A percentile compares a stretch with the other conserved stretches of the same genome.
Evolutionary conservation across 2,329 filamentous ascomycete species (phyloP).

Genomic region (Coleophoma eucalyptorum): DNA sequence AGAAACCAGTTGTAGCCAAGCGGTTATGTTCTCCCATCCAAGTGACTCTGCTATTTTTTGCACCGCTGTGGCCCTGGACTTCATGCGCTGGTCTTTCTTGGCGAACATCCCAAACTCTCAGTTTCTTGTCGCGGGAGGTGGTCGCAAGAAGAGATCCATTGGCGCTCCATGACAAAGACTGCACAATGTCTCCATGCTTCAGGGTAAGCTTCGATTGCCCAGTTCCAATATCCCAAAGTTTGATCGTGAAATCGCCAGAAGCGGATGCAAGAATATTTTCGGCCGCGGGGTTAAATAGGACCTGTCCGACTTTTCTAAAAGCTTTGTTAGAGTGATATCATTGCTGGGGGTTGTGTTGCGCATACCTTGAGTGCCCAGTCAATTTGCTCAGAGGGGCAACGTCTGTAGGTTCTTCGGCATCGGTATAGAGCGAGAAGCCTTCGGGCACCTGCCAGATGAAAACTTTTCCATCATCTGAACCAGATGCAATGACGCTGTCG

Average conservation of each 20-base stretch:
- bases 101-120: conserved; percentile 94
- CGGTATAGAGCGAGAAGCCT: conserved; percentile 78
- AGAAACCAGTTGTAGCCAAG: conserved; percentile 95
- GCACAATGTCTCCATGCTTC: conserved; percentile 87
- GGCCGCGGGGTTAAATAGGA: conserved; percentile 94
- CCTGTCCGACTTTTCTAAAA: conserved; percentile 89
- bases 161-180: conserved; percentile 94
- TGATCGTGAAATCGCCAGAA: conserved; percentile 91
- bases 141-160: conserved; percentile 83
- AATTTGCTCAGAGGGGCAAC: conserved; percentile 79
- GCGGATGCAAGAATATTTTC: conserved; percentile 94
- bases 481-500: conserved; percentile 87
- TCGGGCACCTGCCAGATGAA: conserved; percentile 95
- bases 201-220: conserved; percentile 72
- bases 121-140: conserved; percentile 96
- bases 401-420: conserved; percentile 79
- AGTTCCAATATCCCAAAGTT: conserved; percentile 89
- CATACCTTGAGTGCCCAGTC: conserved; percentile 77
- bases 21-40: conserved; percentile 98
- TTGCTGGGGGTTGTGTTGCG: background rate
- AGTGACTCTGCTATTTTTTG: conserved; percentile 94
- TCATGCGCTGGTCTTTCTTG: conserved; percentile 88
- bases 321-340: too few relatives aligned
- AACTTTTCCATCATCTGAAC: conserved; percentile 94
- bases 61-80: conserved; percentile 79